Percentiles rank a stretch among this genome's conserved stretches.
These are phyloP conservation scores for Elasticomyces elasticus DNA, from an alignment of 495 filamentous ascomycete species.

Conservation along the genomic window DNA sequence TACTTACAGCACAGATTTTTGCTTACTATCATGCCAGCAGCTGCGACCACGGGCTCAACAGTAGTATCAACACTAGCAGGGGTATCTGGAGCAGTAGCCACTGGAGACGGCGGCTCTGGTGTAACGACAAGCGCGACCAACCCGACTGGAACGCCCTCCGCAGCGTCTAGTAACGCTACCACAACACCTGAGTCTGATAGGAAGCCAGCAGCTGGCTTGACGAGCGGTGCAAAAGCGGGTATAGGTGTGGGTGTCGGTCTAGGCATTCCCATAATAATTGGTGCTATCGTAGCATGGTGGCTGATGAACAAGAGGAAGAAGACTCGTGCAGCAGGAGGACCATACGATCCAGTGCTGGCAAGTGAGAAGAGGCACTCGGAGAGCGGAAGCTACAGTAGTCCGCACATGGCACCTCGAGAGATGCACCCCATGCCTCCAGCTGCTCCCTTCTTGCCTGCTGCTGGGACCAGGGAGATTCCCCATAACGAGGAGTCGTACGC, in stretches of 20 bases:
- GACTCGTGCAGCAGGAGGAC: background rate
- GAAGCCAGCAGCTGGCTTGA: background rate
- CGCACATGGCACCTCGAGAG: constrained; percentile 1
- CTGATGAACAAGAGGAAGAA: background rate
- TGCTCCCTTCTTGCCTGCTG: constrained; percentile 4
- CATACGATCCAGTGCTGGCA: constrained; percentile 3
- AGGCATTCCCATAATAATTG: background rate
- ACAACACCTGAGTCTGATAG: background rate
- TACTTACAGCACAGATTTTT: background rate
- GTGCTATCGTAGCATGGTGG: background rate
- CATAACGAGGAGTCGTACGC: background rate
- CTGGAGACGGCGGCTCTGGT: background rate
- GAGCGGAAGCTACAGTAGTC: constrained; percentile 7
- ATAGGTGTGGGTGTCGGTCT: constrained; percentile 4
- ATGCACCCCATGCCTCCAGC: constrained; percentile 3
- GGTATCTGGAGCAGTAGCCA: background rate
- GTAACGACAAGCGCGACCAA: background rate
- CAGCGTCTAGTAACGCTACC: background rate
- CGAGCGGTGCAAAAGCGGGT: constrained; percentile 2
- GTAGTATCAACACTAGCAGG: background rate
- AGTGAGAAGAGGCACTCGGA: constrained; percentile 3
- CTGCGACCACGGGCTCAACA: background rate
- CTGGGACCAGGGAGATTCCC: background rate
- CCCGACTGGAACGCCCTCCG: background rate
- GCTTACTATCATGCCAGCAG: background rate